A percentile compares a stretch with the other conserved stretches of the same genome.
Conservation (phyloP, 208 protist genomes). For the Trypanosomatidae sp. region DNA sequence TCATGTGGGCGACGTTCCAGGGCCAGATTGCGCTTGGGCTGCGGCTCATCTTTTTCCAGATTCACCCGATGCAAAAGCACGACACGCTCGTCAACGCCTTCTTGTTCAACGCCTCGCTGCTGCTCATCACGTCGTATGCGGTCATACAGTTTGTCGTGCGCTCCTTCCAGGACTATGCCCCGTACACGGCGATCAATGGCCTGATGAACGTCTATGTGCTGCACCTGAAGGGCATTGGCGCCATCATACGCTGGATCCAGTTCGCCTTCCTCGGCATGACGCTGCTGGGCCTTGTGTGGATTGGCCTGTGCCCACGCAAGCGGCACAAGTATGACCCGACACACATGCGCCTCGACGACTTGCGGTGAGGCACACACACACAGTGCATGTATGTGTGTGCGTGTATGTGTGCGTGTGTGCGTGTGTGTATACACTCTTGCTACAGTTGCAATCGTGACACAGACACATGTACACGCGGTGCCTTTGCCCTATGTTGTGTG, state of each 20-base stretch:
- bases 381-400: not conserved
- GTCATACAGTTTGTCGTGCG: conserved; percentile 81
- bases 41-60: conserved; percentile 68
- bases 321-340: conserved; percentile 20
- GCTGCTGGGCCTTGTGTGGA: conserved; percentile 34
- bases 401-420: not conserved
- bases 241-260: conserved; percentile 54
- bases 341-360: conserved; percentile 23
- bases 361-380: not conserved
- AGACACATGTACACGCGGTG: too few relatives aligned
- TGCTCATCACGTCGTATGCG: conserved; percentile 81
- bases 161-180: conserved; percentile 78
- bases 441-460: too few relatives aligned
- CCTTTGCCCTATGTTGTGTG: too few relatives aligned
- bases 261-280: conserved; percentile 50
- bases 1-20: conserved; percentile 84
- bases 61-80: conserved; percentile 81
- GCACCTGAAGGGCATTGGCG: conserved; percentile 46
- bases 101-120: conserved; percentile 89
- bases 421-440: not conserved
- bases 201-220: conserved; percentile 71
- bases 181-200: conserved; percentile 48
- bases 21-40: conserved; percentile 87
- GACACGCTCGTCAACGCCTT: conserved; percentile 92
- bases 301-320: conserved; percentile 30